These are phyloP conservation scores for Thyridium curvatum DNA, from an alignment of 2,329 filamentous ascomycete species.

Conservation along the genomic window DNA sequence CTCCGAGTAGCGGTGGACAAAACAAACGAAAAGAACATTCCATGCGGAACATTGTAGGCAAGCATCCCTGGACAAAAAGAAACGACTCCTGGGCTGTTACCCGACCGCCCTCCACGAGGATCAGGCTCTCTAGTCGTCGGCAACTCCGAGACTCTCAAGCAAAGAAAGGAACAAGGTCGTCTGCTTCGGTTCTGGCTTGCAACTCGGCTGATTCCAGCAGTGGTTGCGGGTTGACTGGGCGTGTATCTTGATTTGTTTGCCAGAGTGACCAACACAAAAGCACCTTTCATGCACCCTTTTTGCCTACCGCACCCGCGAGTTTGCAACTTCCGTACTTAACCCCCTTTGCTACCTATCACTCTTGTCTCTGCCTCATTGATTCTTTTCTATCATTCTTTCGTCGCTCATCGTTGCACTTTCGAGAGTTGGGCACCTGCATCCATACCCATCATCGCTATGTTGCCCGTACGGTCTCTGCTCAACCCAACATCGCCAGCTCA, in stretches of 20 bases:
- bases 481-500: slow-evolving; percentile 44
- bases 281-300: neutral
- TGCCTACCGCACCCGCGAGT: neutral
- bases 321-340: slow-evolving; percentile 7
- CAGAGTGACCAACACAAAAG: too few relatives aligned
- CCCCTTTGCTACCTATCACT: slow-evolving; percentile 8
- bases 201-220: too few relatives aligned
- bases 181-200: too few relatives aligned
- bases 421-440: slow-evolving; percentile 36
- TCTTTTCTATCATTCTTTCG: slow-evolving; percentile 20
- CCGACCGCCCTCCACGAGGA: too few relatives aligned
- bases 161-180: slow-evolving; percentile 7
- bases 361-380: slow-evolving; percentile 14
- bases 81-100: too few relatives aligned
- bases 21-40: slow-evolving; percentile 32
- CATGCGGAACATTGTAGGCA: too few relatives aligned
- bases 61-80: too few relatives aligned
- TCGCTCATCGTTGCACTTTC: slow-evolving; percentile 19
- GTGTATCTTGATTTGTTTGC: too few relatives aligned
- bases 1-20: slow-evolving; percentile 41
- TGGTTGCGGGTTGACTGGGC: too few relatives aligned
- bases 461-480: slow-evolving; percentile 59
- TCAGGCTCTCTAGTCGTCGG: too few relatives aligned
- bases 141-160: slow-evolving; percentile 12
- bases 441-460: slow-evolving; percentile 43